These are phyloP conservation scores for Nemania abortiva DNA, from an alignment of 2,329 filamentous ascomycete species.

Conservation along the genomic window DNA sequence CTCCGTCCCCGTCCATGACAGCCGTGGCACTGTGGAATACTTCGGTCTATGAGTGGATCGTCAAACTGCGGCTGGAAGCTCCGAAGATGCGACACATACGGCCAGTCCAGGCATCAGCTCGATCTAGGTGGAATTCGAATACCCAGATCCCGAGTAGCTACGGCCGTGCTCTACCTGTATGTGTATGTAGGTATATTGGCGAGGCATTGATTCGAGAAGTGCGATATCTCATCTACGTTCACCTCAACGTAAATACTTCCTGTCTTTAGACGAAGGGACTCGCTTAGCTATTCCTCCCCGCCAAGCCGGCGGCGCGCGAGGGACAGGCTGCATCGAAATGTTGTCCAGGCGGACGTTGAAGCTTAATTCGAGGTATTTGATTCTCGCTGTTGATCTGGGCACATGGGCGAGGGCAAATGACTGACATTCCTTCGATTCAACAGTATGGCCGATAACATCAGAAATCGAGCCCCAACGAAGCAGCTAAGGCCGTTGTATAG, in stretches of 20 bases:
- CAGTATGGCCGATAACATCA: constrained; percentile 1
- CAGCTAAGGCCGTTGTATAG: constrained; percentile 13
- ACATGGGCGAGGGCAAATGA: constrained; percentile 49
- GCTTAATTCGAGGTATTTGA: constrained; percentile 51
- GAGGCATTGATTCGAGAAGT: background rate
- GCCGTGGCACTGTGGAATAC: background rate
- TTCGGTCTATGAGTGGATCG: background rate
- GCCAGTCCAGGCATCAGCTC: background rate
- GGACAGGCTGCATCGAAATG: background rate
- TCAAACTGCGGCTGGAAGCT: background rate
- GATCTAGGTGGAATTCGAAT: background rate
- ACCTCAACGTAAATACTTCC: background rate
- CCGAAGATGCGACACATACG: constrained; percentile 8
- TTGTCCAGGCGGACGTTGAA: constrained; percentile 36
- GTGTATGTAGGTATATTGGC: too few relatives aligned
- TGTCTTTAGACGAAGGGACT: background rate
- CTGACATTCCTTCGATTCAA: background rate
- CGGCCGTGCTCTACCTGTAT: background rate
- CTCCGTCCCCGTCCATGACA: background rate
- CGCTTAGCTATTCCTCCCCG: background rate
- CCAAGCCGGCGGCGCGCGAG: background rate
- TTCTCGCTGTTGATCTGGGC: constrained; percentile 52
- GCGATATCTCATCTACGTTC: too few relatives aligned
- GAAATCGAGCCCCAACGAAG: constrained; percentile 37
- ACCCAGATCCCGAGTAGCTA: background rate